phyloP scores from a whole-genome alignment of 257 asterid genomes.

The Coffea eugenioides region DNA sequence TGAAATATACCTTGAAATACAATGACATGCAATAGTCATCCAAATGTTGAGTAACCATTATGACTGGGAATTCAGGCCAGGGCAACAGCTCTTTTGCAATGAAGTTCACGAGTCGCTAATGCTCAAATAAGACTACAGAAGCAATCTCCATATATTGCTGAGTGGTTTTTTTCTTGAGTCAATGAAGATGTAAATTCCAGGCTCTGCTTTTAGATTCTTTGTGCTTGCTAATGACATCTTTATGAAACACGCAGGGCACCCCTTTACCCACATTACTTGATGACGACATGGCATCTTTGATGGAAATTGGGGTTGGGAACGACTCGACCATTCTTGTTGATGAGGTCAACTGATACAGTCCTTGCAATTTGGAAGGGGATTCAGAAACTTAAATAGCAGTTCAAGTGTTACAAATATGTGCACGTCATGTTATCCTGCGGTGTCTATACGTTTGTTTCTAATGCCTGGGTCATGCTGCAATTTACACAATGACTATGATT shows the following conservation, averaged over 20 bases:
- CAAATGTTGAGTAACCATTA: background rate
- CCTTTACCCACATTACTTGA: constrained; percentile 75
- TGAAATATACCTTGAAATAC: background rate
- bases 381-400: background rate
- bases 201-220: background rate
- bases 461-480: background rate
- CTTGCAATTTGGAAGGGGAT: background rate
- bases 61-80: background rate
- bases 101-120: background rate
- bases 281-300: constrained; percentile 81
- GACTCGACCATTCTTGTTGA: constrained; percentile 77
- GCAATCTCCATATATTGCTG: background rate
- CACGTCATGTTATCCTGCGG: background rate
- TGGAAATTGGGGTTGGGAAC: constrained; percentile 72
- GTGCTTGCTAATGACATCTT: background rate
- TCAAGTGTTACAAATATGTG: background rate
- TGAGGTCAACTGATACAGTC: constrained; percentile 39
- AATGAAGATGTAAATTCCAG: background rate
- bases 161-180: background rate
- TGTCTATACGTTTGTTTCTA: background rate
- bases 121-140: background rate
- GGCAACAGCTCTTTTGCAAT: background rate
- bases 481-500: background rate
- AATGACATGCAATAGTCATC: background rate
- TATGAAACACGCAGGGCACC: constrained; percentile 53